Evolutionary conservation across 1,139 yeast genomes (phyloP).

Genomic region (Cylindricascospora bacillispora): DNA sequence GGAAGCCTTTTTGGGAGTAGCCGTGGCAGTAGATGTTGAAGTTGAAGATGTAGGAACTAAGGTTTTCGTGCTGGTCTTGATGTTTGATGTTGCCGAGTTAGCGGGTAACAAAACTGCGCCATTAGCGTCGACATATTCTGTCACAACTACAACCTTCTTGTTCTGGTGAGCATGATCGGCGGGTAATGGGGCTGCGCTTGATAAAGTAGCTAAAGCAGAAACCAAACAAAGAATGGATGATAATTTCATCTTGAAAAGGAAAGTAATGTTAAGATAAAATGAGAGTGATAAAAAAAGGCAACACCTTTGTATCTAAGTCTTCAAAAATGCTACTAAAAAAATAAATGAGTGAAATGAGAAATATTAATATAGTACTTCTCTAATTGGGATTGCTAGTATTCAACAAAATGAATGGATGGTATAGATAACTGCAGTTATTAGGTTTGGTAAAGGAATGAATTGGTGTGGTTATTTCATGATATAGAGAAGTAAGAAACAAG

Average conservation of each 20-base stretch:
- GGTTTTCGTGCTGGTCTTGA: constrained; percentile 18
- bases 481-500: too few relatives aligned
- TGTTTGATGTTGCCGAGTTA: constrained; percentile 13
- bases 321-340: too few relatives aligned
- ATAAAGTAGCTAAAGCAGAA: constrained; percentile 9
- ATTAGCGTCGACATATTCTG: constrained; percentile 34
- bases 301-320: too few relatives aligned
- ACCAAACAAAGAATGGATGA: constrained; percentile 5
- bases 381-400: too few relatives aligned
- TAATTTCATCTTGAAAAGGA: constrained; percentile 4
- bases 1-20: constrained; percentile 14
- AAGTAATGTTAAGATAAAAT: neutral
- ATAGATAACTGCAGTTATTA: too few relatives aligned
- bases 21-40: constrained; percentile 10
- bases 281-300: constrained; percentile 1
- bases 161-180: constrained; percentile 45
- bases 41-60: constrained; percentile 12
- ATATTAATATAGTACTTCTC: too few relatives aligned
- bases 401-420: too few relatives aligned
- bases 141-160: constrained; percentile 35
- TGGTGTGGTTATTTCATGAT: too few relatives aligned
- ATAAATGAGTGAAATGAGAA: too few relatives aligned
- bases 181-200: constrained; percentile 20
- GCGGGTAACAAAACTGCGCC: constrained; percentile 27
- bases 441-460: too few relatives aligned